Base-by-base conservation (phyloP, 1,284 basidiomycete species). In the Vanrija pseudolonga region DNA sequence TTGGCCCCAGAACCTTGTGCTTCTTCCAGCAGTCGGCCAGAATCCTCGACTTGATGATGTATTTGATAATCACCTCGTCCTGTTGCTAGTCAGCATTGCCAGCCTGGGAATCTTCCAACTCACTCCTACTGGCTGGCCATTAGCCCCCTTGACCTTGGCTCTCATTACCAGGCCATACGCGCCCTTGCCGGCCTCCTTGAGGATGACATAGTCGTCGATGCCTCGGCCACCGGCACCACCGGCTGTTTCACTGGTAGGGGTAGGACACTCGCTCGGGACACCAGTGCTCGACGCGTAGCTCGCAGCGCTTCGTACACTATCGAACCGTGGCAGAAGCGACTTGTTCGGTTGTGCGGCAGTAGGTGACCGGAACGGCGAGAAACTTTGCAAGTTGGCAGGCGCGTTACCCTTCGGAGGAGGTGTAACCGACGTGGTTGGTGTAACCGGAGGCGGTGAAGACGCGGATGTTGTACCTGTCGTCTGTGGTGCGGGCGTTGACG, bases 1-100 rank as follows among this genome's bases (percentile, higher is more conserved):
- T 97, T 1, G 95, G 96, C 39, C 96, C 96, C 67, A 91, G 84
- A 57, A 88, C 84, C 40, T 90, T 89, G 74, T 98, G 96, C 74
- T 89, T 87, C 80, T 97, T 97, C 96, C 96, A 98, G 73, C 94
- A 98, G 77, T 98, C 95, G 19, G 95, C 96, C 47, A 98, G 82
- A 58, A 98, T 98, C 50, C 94, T 88, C 53, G 90, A 93, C 78
- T 98, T 98, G 81, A 98, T 95, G 69, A 98, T 88, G 74, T 97
- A 95, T 72, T 98, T 98, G 79, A 98, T 93, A 63, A 98, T 87
- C 53, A 97, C 78, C 55, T 80, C 77, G 7, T 81, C 78, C 71
- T 81, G 68, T 6, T 7, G 7, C 17, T 19, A n/a, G 40, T 47
- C 23, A 40, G 41, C 8, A 18, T 22, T 8, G 12, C 9, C 9